phyloP scores from a whole-genome alignment of 495 filamentous ascomycete species.

The Podospora tetraspora region DNA sequence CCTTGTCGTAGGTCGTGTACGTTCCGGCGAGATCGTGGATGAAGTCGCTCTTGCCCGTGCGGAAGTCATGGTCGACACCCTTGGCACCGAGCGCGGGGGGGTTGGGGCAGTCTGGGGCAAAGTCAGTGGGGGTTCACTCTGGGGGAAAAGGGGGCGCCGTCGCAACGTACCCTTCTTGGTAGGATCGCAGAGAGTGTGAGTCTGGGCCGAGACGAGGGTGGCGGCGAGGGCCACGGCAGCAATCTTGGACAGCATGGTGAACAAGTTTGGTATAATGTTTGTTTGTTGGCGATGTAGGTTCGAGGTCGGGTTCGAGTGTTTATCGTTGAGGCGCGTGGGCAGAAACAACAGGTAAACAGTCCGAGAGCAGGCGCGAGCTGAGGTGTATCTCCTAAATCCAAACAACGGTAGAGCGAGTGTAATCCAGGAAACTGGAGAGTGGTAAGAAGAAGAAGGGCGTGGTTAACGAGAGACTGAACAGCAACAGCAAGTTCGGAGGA shows the following conservation, averaged over 20 bases:
- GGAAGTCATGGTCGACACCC: constrained; percentile 69
- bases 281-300: neutral
- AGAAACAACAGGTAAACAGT: neutral
- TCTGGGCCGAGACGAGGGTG: constrained; percentile 60
- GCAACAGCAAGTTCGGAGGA: constrained; percentile 1
- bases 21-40: constrained; percentile 64
- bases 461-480: constrained; percentile 17
- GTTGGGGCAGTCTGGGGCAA: constrained; percentile 52
- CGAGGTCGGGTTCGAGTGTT: neutral
- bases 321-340: neutral
- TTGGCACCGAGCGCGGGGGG: constrained; percentile 64
- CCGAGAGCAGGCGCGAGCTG: neutral
- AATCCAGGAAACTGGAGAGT: neutral
- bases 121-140: neutral
- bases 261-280: neutral
- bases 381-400: neutral
- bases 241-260: constrained; percentile 41
- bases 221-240: constrained; percentile 40
- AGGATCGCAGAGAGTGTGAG: constrained; percentile 71
- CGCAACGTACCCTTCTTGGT: constrained; percentile 56
- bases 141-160: neutral
- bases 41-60: constrained; percentile 55
- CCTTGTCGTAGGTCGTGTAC: constrained; percentile 55
- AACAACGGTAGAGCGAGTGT: neutral
- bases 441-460: constrained; percentile 4